Conservation (phyloP, 73 alveolate genomes). For the Paramecium pentaurelia region DNA sequence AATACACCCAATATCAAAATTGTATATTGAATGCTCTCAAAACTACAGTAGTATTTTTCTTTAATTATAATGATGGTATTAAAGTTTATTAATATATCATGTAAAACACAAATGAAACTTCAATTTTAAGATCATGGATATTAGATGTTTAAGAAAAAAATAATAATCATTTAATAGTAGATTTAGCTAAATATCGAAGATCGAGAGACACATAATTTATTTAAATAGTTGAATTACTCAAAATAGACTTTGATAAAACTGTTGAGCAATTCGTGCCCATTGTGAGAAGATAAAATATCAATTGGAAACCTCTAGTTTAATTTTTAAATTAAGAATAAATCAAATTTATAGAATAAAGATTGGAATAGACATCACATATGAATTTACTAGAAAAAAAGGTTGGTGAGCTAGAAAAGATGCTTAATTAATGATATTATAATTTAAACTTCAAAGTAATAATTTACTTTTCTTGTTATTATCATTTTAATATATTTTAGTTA, state of each 20-base stretch:
- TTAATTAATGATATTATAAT: not conserved
- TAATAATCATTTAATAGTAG: not conserved
- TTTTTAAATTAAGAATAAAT: not conserved
- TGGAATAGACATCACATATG: not conserved
- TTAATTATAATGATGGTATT: not conserved
- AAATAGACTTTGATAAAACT: not conserved
- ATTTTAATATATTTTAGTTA: no score
- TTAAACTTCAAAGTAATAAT: not conserved
- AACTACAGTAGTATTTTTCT: not conserved
- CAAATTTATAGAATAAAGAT: not conserved
- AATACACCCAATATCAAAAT: not conserved
- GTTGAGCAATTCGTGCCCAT: not conserved
- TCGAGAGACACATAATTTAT: not conserved
- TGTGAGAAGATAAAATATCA: not conserved
- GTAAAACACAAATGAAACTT: not conserved
- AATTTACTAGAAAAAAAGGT: not conserved
- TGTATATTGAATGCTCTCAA: not conserved
- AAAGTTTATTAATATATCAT: not conserved
- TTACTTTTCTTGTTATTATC: not conserved
- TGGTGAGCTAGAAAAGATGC: not conserved
- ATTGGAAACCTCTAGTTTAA: not conserved
- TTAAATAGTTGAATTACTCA: not conserved
- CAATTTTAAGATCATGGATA: not conserved
- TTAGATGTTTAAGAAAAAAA: not conserved
- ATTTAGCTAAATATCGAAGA: not conserved